phyloP scores from a whole-genome alignment of 495 filamentous ascomycete genomes.

The Neurospora sp. region DNA sequence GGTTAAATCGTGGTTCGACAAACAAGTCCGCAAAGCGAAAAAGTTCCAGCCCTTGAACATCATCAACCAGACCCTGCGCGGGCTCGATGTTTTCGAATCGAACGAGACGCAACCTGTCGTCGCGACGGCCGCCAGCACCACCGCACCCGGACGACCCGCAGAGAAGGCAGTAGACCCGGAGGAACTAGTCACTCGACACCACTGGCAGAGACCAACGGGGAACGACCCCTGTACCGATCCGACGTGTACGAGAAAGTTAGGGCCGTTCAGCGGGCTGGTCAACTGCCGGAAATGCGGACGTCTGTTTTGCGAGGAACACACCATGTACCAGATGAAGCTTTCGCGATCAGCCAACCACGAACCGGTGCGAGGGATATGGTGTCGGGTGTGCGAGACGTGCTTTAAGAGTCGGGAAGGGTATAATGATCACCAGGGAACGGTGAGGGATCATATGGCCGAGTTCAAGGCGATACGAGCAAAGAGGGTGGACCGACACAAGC shows the following conservation, averaged over 20 bases:
- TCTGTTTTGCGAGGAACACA: slow-evolving; percentile 95
- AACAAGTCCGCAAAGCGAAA: slow-evolving; percentile 92
- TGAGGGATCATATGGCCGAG: slow-evolving; percentile 55
- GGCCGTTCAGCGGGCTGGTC: slow-evolving; percentile 68
- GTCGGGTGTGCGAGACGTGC: slow-evolving; percentile 91
- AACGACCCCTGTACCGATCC: slow-evolving; percentile 82
- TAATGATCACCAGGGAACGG: slow-evolving; percentile 70
- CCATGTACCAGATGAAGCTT: slow-evolving; percentile 99
- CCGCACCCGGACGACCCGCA: slow-evolving; percentile 17
- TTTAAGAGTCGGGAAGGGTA: slow-evolving; percentile 95
- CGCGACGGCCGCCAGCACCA: slow-evolving; percentile 2
- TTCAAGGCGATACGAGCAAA: slow-evolving; percentile 63
- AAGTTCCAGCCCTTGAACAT: slow-evolving; percentile 83
- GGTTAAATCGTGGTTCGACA: slow-evolving; percentile 58
- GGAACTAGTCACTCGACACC: slow-evolving; percentile 72
- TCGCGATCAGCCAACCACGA: slow-evolving; percentile 85
- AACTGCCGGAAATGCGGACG: slow-evolving; percentile 90
- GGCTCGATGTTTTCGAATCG: slow-evolving; percentile 94
- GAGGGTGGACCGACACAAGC: slow-evolving; percentile 68
- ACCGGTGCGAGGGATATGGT: slow-evolving; percentile 87
- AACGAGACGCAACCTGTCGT: slow-evolving; percentile 51
- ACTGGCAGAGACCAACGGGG: slow-evolving; percentile 73
- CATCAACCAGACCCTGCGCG: slow-evolving; percentile 88
- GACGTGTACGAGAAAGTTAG: slow-evolving; percentile 68
- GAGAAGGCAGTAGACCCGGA: slow-evolving; percentile 63